phyloP scores from a whole-genome alignment of 805 yeast species.

The Metschnikowia santaceciliae region DNA sequence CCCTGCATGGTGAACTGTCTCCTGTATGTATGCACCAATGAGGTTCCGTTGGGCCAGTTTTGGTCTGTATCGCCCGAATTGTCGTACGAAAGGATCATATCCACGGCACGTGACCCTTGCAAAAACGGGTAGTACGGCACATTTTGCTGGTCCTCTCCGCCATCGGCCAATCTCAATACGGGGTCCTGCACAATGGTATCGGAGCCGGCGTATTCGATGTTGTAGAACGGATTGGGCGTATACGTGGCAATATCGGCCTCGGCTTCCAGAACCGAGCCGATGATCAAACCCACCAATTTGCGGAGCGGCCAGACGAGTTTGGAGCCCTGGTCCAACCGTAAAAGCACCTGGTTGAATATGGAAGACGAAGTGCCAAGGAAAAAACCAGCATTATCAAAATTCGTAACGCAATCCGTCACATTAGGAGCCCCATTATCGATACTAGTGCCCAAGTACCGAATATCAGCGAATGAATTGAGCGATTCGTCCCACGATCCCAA shows the following conservation, averaged over 20 bases:
- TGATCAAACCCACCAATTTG: constrained; percentile 20
- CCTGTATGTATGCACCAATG: constrained; percentile 52
- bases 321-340: constrained; percentile 47
- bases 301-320: constrained; percentile 17
- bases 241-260: constrained; percentile 69
- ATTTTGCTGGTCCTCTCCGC: constrained; percentile 75
- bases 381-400: constrained; percentile 55
- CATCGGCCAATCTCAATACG: constrained; percentile 61
- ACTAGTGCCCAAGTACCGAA: constrained; percentile 29
- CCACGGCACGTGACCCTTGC: constrained; percentile 58
- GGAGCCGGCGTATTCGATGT: constrained; percentile 33
- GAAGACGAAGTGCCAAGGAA: constrained; percentile 81
- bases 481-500: constrained; percentile 43
- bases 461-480: constrained; percentile 27
- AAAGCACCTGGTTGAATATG: constrained; percentile 64
- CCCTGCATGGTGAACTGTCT: constrained; percentile 43
- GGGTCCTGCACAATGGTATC: constrained; percentile 33
- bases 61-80: constrained; percentile 61
- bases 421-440: constrained; percentile 20
- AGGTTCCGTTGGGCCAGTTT: constrained; percentile 65
- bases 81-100: constrained; percentile 62
- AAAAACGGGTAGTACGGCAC: constrained; percentile 64
- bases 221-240: constrained; percentile 64
- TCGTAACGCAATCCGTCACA: constrained; percentile 22
- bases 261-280: constrained; percentile 37